Evolutionary conservation across 768 basidiomycete genomes (phyloP).

Genomic region (Mycena vulgaris): DNA sequence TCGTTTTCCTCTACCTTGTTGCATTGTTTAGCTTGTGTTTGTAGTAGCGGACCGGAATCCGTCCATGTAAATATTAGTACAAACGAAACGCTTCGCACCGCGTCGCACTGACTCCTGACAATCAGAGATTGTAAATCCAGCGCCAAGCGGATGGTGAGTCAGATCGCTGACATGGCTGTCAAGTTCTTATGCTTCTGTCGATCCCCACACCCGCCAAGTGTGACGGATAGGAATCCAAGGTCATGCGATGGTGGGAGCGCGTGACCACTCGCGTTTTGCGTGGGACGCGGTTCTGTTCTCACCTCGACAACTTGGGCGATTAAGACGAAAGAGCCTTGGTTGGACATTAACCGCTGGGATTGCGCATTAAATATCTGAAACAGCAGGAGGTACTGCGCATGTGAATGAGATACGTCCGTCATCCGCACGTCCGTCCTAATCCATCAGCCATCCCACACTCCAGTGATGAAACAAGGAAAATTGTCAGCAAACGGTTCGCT

Average conservation of each 20-base stretch:
- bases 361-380: no score
- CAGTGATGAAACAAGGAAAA: background rate
- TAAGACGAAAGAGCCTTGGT: no score
- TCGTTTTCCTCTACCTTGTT: conserved; percentile 34
- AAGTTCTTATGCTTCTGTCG: conserved; percentile 9
- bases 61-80: conserved; percentile 26
- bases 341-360: no score
- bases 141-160: background rate
- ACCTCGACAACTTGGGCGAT: no score
- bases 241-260: background rate
- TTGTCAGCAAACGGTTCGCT: background rate
- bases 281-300: no score
- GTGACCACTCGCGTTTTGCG: conserved; percentile 11
- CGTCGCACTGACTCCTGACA: no score
- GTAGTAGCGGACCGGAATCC: conserved; percentile 36
- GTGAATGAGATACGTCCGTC: no score
- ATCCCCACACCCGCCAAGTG: background rate
- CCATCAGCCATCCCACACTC: background rate
- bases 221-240: background rate
- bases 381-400: no score
- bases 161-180: no score
- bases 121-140: background rate
- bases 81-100: no score
- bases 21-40: conserved; percentile 36
- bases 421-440: no score